Evolutionary conservation across 306 rosid species (phyloP).

Genomic region (Castanea mollissima): DNA sequence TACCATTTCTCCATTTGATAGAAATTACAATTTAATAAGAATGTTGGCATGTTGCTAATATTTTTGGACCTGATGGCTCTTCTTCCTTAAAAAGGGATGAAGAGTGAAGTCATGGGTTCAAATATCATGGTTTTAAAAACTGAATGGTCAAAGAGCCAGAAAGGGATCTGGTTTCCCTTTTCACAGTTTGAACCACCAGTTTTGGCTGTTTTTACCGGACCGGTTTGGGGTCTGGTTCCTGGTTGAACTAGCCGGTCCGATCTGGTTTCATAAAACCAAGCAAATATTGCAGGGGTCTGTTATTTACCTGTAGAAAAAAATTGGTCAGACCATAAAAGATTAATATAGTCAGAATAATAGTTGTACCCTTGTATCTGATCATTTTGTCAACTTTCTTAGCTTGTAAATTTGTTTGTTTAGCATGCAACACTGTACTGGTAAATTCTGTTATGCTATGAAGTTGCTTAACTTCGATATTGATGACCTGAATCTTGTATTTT

Average conservation of each 20-base stretch:
- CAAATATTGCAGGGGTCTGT: background rate
- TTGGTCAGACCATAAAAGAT: background rate
- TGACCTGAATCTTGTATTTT: background rate
- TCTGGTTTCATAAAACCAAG: no score
- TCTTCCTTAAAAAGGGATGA: background rate
- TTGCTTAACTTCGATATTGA: background rate
- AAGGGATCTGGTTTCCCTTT: no score
- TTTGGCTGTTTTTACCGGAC: no score
- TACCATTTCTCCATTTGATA: background rate
- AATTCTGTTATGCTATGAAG: background rate
- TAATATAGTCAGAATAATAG: background rate
- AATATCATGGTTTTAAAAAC: no score
- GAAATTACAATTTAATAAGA: background rate
- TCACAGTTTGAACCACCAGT: no score
- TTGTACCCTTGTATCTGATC: background rate
- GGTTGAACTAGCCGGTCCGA: no score
- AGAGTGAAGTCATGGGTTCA: background rate
- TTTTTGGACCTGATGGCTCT: background rate
- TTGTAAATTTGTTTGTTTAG: background rate
- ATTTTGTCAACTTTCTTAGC: background rate
- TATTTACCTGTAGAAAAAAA: background rate
- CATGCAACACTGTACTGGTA: background rate
- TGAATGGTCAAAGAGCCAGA: no score
- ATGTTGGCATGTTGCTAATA: background rate
- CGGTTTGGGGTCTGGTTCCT: no score